These are phyloP conservation scores for Spirogloea muscicola DNA, from an alignment of 139 green algal species.

Conservation along the genomic window DNA sequence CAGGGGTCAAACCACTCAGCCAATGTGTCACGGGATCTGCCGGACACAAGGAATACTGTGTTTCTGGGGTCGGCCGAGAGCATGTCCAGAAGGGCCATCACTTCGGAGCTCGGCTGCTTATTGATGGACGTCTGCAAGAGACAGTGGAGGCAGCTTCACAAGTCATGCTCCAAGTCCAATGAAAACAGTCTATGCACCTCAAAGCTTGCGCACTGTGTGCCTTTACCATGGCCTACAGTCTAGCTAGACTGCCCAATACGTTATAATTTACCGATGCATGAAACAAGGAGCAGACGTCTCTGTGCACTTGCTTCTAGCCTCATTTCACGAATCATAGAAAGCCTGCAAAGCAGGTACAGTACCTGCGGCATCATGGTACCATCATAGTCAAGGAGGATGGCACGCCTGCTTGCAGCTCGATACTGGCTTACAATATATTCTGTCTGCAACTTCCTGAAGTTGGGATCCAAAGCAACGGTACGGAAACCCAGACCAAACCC, in stretches of 20 bases:
- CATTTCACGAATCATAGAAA: too few species aligned
- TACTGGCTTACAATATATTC: conserved; percentile 35
- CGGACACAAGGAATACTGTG: conserved; percentile 84
- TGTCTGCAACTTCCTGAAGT: conserved; percentile 84
- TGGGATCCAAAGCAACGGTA: conserved; percentile 86
- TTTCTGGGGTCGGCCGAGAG: conserved; percentile 76
- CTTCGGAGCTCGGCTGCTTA: conserved; percentile 49
- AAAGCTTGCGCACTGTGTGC: too few species aligned
- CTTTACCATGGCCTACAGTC: too few species aligned
- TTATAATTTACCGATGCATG: too few species aligned
- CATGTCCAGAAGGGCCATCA: conserved; percentile 59
- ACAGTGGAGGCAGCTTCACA: background rate
- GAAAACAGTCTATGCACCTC: too few species aligned
- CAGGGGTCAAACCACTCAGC: conserved; percentile 77
- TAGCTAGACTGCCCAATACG: too few species aligned
- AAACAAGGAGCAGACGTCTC: too few species aligned
- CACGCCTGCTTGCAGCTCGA: conserved; percentile 49
- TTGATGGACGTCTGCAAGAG: conserved; percentile 58
- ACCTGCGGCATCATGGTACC: conserved; percentile 79
- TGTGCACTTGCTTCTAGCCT: too few species aligned
- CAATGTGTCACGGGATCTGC: conserved; percentile 68
- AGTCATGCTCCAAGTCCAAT: background rate
- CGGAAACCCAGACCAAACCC: conserved; percentile 96
- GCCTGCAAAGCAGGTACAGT: background rate
- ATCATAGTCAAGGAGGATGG: conserved; percentile 96